A percentile compares a stretch with the other conserved stretches of the same genome.
Evolutionary conservation across 2,329 filamentous ascomycete species (phyloP).

Genomic region (Neophaeococcomyces aloes): DNA sequence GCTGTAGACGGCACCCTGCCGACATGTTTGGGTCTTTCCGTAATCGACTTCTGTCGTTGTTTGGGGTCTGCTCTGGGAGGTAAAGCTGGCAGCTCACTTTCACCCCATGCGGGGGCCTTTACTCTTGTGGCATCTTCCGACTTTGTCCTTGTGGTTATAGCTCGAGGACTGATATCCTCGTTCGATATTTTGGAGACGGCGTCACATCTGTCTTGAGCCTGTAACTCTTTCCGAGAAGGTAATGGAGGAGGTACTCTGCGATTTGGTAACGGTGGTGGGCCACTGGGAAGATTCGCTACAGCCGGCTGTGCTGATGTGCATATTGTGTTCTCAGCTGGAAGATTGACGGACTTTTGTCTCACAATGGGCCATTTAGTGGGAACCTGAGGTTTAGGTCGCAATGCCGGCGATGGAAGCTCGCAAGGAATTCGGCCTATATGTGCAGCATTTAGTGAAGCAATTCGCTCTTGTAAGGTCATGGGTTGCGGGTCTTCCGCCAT

Average conservation of each 20-base stretch:
- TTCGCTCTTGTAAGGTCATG: conserved; percentile 36
- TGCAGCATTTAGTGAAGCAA: conserved; percentile 35
- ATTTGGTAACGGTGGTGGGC: conserved; percentile 16
- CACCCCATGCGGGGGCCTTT: conserved; percentile 48
- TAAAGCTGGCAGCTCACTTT: conserved; percentile 43
- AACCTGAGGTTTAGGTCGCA: conserved; percentile 18
- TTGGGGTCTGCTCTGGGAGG: conserved; percentile 35
- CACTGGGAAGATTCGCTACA: conserved; percentile 22
- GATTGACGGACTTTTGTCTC: conserved; percentile 27
- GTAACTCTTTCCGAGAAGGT: conserved; percentile 33
- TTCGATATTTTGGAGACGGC: conserved; percentile 42
- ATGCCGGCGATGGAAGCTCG: conserved; percentile 20
- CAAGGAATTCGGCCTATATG: conserved; percentile 30
- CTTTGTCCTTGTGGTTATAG: conserved; percentile 16
- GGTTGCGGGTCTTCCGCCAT: conserved; percentile 35
- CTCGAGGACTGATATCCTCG: conserved; percentile 27
- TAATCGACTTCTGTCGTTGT: conserved; percentile 22
- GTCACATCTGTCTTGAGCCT: conserved; percentile 25
- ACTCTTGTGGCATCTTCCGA: conserved; percentile 29
- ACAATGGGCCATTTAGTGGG: conserved; percentile 23
- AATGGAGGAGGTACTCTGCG: conserved; percentile 33
- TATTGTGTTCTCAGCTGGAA: conserved; percentile 26
- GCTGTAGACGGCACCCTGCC: conserved; percentile 28
- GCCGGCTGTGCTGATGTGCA: conserved; percentile 25
- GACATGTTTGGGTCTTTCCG: conserved; percentile 30